Evolutionary conservation across 2,329 filamentous ascomycete species (phyloP), one percentile per base, ranked within the genome.

Genomic region (Pseudocercospora musae): DNA sequence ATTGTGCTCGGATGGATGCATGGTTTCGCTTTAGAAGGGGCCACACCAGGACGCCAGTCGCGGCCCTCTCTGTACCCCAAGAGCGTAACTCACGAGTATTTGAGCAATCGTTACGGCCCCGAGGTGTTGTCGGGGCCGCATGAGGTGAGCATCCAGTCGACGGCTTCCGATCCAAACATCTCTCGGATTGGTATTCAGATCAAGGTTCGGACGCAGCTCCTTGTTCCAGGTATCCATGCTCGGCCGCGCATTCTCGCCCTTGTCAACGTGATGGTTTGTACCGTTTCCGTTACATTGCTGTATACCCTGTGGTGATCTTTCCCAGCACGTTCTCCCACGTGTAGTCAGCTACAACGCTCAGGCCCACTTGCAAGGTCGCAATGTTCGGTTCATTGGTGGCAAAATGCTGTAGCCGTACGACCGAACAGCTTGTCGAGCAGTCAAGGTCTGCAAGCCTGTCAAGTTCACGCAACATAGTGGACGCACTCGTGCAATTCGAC

Each of bases 111-210:
- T 27, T 20, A 53, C 57, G 60, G 60, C 60, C 57, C 60, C 60
- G 60, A 62, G 57, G 46, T 59, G 57, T 40, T 56, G 53, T 56
- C 60, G 60, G 60, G 48, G 42, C 60, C 60, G 57, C 31, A 21
- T 29, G 53, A 50, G 52, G 29, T 21, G 37, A 50, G 27, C 23
- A 23, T 31, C 60, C 60, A 62, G 20, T 62, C 52, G 60, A 59
- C 49, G 49, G 57, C 57, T 57, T 42, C 42, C 60, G 60, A 62
- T 62, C 25, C 48, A 23, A 20, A 57, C 31, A 57, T 23, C 59
- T 56, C 23, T 59, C 60, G 44, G 57, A 55, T 57, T 56, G 60
- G 52, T 52, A 42, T 59, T 49, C 23, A 55, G 57, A 62, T 62
- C 60, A 59, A 29, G 48, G 60, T 59, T 59, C 46, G 50, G 40